A percentile compares a stretch with the other conserved stretches of the same genome.
Evolutionary conservation across 495 filamentous ascomycete species (phyloP).

Genomic region (Penicillium arizonense): DNA sequence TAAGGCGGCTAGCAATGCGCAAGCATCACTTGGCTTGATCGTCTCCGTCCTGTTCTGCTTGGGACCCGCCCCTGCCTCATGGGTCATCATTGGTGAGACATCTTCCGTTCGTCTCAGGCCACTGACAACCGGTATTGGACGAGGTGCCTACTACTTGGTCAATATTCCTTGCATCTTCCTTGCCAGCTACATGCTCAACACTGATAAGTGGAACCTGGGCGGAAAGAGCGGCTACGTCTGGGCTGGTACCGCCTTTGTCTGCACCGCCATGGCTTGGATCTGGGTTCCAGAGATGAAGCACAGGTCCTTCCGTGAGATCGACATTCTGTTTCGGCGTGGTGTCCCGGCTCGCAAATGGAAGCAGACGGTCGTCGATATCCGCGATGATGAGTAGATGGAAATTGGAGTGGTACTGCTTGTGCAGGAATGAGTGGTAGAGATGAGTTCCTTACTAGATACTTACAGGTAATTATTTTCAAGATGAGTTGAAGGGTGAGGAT

Average conservation of each 20-base stretch:
- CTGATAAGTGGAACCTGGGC: slow-evolving; percentile 41
- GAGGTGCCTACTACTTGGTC: slow-evolving; percentile 51
- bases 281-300: slow-evolving; percentile 57
- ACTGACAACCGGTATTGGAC: slow-evolving; percentile 56
- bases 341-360: slow-evolving; percentile 57
- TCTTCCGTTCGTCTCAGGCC: slow-evolving; percentile 55
- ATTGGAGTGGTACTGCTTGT: slow-evolving; percentile 11
- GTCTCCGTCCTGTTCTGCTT: slow-evolving; percentile 54
- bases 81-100: slow-evolving; percentile 58
- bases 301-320: slow-evolving; percentile 52
- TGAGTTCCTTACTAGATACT: too few species aligned
- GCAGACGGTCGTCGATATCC: slow-evolving; percentile 48
- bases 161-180: slow-evolving; percentile 56
- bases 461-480: too few species aligned
- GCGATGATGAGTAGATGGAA: slow-evolving; percentile 52
- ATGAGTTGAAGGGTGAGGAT: too few species aligned
- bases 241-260: slow-evolving; percentile 47
- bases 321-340: slow-evolving; percentile 51
- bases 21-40: slow-evolving; percentile 55
- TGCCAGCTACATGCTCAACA: slow-evolving; percentile 49
- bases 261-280: slow-evolving; percentile 56
- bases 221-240: slow-evolving; percentile 55
- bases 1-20: slow-evolving; percentile 38
- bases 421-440: too few species aligned
- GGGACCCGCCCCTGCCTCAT: slow-evolving; percentile 53